Evolutionary conservation across 805 yeast species (phyloP), one percentile per base, ranked within the genome.

Genomic region (Candida sonorensis): DNA sequence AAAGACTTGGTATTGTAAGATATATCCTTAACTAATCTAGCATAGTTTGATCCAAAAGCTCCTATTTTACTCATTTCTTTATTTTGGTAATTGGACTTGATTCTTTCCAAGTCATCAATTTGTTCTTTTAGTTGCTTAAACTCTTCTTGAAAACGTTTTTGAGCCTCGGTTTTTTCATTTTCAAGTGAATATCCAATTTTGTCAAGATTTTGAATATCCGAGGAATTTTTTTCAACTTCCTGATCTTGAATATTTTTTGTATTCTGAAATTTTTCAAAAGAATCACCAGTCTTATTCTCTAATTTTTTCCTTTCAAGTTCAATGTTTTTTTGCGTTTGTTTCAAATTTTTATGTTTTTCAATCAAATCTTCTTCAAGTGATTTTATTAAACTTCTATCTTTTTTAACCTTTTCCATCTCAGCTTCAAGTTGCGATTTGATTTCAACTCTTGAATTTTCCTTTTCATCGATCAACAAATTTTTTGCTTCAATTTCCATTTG

Each of bases 1-100:
- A 72, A 77, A 11, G 55, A 45, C 5, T 37, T 32, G 0, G 42
- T 29, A 10, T 60, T 59, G 2, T 51, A 44, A 17, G 56, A 41
- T 6, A 79, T 68, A 5, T 61, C 70, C 4, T 48, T 41, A 16
- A 77, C 44, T 6, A 79, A 48, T 2, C 36, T 30, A 7, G 55
- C 55, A 50, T 76, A 67, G 5, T 60, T 57, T 2, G 39, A 40
- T 7, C 79, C 81, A 64, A 75, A 80, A 2, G 77, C 71, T 10
- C 66, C 62, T 13, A 46, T 40, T 5, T 55, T 49, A 24, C 41
- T 44, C 15, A 41, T 42, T 22, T 40, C 37, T 27, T 61, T 57
- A 52, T 66, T 53, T 38, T 13, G 11, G 15, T 10, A 11, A 11
- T 14, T 7, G 13, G 6, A 8, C 31, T 26, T 17, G 28, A 31